Base-by-base conservation (phyloP, 768 basidiomycete species). In the Lentinula lateritia region DNA sequence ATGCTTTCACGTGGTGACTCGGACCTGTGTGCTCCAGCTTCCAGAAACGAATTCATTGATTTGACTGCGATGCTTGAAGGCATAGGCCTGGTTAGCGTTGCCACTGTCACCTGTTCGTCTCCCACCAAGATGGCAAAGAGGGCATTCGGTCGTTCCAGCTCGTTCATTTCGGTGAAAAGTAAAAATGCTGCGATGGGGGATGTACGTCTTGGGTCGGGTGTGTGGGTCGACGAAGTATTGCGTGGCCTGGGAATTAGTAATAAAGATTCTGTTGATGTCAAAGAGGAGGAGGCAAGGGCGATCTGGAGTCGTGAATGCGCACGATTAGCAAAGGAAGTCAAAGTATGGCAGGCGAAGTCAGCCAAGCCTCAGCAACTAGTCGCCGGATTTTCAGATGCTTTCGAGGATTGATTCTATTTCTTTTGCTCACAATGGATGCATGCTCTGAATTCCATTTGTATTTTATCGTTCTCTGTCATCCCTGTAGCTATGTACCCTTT, bases 31-130 rank as follows among this genome's bases (percentile, higher is more conserved):
- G 74, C 80, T 2, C 78, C 88, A 3, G 89, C 88, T 1, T 89
- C 87, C 9, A 80, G 89, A 8, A 89, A 83, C 69, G 91, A 93
- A 66, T 92, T 94, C 64, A 75, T 79, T 0, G 92, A 94, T 65
- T 76, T 93, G 3, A 67, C 89, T 0, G 81, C 83, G 28, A 75
- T 93, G 52, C 74, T 94, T 41, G 92, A 94, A 72, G 89, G 88
- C 3, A 79, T 83, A 6, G 92, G 92, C 2, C 75, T 91, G 6
- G 73, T 89, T 8, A 76, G 78, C 53, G 64, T 80, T 3, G 73
- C 77, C 10, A 76, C 74, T 7, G 10, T 75, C 70, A 62, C 67
- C 50, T 64, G 72, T 20, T 63, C 73, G 4, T 75, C 80, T 7
- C 76, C 82, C 0, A 74, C 77, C 16, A 82, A 78, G 66, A 77